Base-by-base conservation (phyloP, 257 asterid species). In the Thymus quinquecostatus region DNA sequence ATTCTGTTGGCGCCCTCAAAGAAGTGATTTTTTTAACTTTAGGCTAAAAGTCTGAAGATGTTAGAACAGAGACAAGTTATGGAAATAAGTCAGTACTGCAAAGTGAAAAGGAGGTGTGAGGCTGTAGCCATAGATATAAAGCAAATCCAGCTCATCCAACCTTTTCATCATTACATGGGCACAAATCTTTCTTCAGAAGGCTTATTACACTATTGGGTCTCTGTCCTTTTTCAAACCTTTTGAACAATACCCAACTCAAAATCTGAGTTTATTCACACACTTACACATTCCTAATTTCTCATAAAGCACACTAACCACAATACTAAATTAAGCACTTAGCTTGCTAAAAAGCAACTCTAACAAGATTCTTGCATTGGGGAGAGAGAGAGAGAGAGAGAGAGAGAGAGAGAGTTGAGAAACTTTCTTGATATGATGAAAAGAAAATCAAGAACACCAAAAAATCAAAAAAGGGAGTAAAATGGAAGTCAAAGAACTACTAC, bases 41-140 rank as follows among this genome's bases (percentile, higher is more conserved):
- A 60, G 27, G 71, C 56, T 62, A 68, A 72, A 75, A 75, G 86
- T 32, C 77, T 79, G 87, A 67, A 68, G 68, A 21, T 75, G 48
- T 61, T 43, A 79, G 66, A 87, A 79, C 40, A 33, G 68, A 27
- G 84, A 86, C 86, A 75, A 78, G 50, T 75, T 82, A 81, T 33
- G 44, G 34, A 11, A 33, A 6, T 30, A 12, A 21, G 55, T 30
- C 64, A 82, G 73, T 59, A 78, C 67, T n/a, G 48, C 43, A 81
- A 81, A 82, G 74, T 64, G 78, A 62, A 67, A 71, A 68, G 70
- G 74, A 85, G 71, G 80, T 54, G 27, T n/a, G 12, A 9, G 59
- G 10, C 58, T 44, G 56, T 60, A 79, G 72, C 59, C 60, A 65
- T 70, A 49, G 68, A 63, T 49, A 36, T 10, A 71, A 74, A 75